Evolutionary conservation across 1,284 basidiomycete genomes (phyloP).

Genomic region (Rhodotorula sp.): DNA sequence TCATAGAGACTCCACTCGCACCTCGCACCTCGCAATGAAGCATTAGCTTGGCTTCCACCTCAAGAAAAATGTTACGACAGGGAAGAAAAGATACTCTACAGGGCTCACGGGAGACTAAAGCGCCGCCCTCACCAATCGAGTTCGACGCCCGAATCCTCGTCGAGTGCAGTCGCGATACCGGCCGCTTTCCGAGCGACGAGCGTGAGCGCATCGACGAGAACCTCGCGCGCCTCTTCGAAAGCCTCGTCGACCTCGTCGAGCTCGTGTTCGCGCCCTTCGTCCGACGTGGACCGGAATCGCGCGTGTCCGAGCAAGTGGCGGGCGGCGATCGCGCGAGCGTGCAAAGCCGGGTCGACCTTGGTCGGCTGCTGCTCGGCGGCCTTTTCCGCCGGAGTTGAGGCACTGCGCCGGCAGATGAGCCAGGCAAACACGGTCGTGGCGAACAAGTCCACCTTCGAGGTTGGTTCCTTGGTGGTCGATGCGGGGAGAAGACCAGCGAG

Average conservation of each 20-base stretch:
- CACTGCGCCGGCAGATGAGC: constrained; percentile 25
- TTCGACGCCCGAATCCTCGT: constrained; percentile 38
- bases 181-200: constrained; percentile 29
- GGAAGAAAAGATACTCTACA: background rate
- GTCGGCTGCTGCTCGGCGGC: background rate
- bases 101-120: background rate
- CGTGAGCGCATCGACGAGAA: constrained; percentile 34
- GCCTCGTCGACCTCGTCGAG: background rate
- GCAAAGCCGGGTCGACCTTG: constrained; percentile 25
- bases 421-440: constrained; percentile 27
- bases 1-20: background rate
- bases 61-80: background rate
- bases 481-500: background rate
- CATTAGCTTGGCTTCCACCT: background rate
- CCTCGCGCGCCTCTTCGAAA: constrained; percentile 31
- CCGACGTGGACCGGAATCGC: constrained; percentile 3
- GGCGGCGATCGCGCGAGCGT: constrained; percentile 22
- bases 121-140: background rate
- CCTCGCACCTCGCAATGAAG: too few species aligned
- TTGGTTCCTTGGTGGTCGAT: background rate
- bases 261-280: constrained; percentile 3
- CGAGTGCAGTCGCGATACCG: constrained; percentile 18
- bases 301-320: constrained; percentile 19
- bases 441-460: constrained; percentile 25
- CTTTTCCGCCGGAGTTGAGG: background rate